Base-by-base conservation (phyloP, 2,329 filamentous ascomycete genomes). In the Scedosporium apiospermum region DNA sequence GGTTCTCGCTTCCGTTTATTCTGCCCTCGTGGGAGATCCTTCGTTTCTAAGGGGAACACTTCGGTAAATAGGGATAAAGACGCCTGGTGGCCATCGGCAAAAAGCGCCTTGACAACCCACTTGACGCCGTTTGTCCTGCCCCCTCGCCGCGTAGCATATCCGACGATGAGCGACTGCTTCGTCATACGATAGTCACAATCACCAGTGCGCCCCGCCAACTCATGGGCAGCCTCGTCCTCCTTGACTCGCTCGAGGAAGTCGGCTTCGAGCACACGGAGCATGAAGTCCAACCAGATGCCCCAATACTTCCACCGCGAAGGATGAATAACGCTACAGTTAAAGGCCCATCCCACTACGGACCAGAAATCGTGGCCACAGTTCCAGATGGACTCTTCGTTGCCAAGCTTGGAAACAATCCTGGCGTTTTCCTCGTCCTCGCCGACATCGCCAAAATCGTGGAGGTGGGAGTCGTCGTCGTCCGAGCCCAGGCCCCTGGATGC, bases 271-370 rank as follows among this genome's bases (percentile, higher is more conserved):
- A 89, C 84, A 68, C 93, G 88, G 4, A 96, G 73, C 81, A 96
- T 88, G 65, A 89, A 87, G 41, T 87, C 83, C 14, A 98, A 78
- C 89, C 91, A 96, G 6, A 85, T 75, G 67, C 82, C 86, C 92
- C 93, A 98, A 69, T 87, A 82, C 59, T 80, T 82, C 93, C 95
- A 98, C 21, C 93, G 82, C 49, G 83, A 80, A 1, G 86, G 86
- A 67, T 93, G 80, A 38, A 82, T 73, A 1, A 89, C 82, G 60
- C 91, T 93, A 76, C 93, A 98, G 71, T 93, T 95, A 72, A 98
- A 92, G 0, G 90, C 89, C 95, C 95, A 98, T 3, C 93, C 95
- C 0, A 95, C 82, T 0, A 90, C 84, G 51, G 87, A 83, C 91
- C 95, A 99, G 69, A 98, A 96, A 70, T 96, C 91, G 65, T 90